Evolutionary conservation across 192 early-diverging fungal genomes (phyloP).

Genomic region (Coemansia sp.): DNA sequence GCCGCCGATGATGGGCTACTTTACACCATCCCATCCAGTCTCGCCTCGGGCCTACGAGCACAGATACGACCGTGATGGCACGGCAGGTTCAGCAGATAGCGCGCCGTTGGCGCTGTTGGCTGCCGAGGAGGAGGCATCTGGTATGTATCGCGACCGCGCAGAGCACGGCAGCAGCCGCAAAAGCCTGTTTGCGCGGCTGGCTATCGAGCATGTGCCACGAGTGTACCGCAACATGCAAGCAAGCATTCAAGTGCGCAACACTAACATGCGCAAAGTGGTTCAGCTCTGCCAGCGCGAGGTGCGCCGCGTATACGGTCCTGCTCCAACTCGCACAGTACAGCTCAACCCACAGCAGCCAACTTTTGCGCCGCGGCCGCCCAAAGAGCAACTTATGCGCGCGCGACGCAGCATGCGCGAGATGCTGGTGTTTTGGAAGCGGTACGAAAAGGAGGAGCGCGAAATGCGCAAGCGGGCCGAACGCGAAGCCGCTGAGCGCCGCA

Average conservation of each 20-base stretch:
- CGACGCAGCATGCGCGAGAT: slow-evolving; percentile 74
- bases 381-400: slow-evolving; percentile 63
- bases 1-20: slow-evolving; percentile 48
- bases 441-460: slow-evolving; percentile 89
- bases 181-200: slow-evolving; percentile 27
- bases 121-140: slow-evolving; percentile 14
- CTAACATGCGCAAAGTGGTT: slow-evolving; percentile 70
- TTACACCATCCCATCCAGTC: slow-evolving; percentile 29
- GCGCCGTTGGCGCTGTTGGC: slow-evolving; percentile 21
- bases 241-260: slow-evolving; percentile 39
- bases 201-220: slow-evolving; percentile 44
- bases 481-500: slow-evolving; percentile 75
- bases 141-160: background rate
- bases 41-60: slow-evolving; percentile 22
- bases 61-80: slow-evolving; percentile 24
- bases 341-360: slow-evolving; percentile 37
- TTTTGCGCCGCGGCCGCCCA: slow-evolving; percentile 42
- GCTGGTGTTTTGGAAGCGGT: slow-evolving; percentile 87
- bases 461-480: slow-evolving; percentile 83
- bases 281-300: slow-evolving; percentile 74
- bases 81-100: slow-evolving; percentile 26
- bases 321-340: slow-evolving; percentile 33
- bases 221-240: slow-evolving; percentile 45
- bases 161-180: slow-evolving; percentile 5
- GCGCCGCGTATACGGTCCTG: slow-evolving; percentile 59